Evolutionary conservation across 768 basidiomycete species (phyloP).

Genomic region (Boletus barrowsii): DNA sequence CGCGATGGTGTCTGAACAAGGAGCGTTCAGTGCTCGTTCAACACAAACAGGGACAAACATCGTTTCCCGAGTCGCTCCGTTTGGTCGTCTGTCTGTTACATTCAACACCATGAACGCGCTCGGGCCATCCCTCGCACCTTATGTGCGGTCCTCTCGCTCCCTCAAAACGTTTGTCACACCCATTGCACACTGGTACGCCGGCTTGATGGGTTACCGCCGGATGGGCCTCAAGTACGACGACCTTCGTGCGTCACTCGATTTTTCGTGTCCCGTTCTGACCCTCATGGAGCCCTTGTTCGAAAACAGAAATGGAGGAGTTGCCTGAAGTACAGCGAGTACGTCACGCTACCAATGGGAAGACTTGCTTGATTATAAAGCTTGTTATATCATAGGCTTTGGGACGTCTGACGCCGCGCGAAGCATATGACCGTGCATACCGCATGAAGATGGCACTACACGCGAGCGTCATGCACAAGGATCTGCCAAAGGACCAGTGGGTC

Average conservation of each 20-base stretch:
- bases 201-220: slow-evolving; percentile 78
- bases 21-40: neutral
- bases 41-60: slow-evolving; percentile 45
- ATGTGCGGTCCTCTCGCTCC: slow-evolving; percentile 64
- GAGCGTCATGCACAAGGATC: slow-evolving; percentile 71
- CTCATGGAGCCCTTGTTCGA: neutral
- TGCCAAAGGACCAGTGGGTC: slow-evolving; percentile 82
- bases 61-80: slow-evolving; percentile 20
- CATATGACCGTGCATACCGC: slow-evolving; percentile 89
- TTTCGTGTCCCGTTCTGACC: neutral
- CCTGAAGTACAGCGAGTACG: slow-evolving; percentile 74
- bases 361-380: neutral
- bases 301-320: slow-evolving; percentile 72
- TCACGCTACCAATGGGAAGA: neutral
- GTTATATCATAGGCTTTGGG: slow-evolving; percentile 61
- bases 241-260: slow-evolving; percentile 60
- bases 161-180: slow-evolving; percentile 71
- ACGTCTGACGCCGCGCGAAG: slow-evolving; percentile 75
- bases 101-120: slow-evolving; percentile 43
- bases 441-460: slow-evolving; percentile 76
- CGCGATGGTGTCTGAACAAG: slow-evolving; percentile 27
- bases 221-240: slow-evolving; percentile 94
- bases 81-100: no score
- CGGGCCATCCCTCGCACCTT: slow-evolving; percentile 72
- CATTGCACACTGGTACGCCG: slow-evolving; percentile 78